Evolutionary conservation across 2,329 filamentous ascomycete genomes (phyloP).

Genomic region (Arthrobotrys entomopaga): DNA sequence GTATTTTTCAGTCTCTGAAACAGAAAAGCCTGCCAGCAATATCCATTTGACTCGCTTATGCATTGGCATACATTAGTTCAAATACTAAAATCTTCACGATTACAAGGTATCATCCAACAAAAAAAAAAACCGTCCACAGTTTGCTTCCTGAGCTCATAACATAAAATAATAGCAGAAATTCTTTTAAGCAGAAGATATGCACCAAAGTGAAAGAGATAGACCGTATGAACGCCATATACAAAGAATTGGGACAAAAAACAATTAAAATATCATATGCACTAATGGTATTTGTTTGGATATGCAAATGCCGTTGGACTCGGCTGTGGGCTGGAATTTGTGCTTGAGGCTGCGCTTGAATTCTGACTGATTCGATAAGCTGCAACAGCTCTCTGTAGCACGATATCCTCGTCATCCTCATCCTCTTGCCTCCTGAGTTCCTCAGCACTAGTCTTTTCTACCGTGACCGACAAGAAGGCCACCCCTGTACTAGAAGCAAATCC

Average conservation of each 20-base stretch:
- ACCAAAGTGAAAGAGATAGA: not conserved
- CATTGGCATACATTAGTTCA: too few relatives aligned
- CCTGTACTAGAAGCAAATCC: not conserved
- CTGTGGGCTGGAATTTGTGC: not conserved
- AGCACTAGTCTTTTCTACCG: conserved; percentile 40
- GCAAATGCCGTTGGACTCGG: not conserved
- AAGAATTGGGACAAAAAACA: not conserved
- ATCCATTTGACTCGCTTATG: too few relatives aligned
- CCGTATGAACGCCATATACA: not conserved
- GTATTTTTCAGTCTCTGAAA: too few relatives aligned
- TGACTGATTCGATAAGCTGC: conserved; percentile 1
- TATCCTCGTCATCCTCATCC: conserved; percentile 39
- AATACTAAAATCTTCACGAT: too few relatives aligned
- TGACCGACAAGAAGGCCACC: conserved; percentile 41
- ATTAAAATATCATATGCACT: not conserved
- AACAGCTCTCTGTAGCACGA: conserved; percentile 9
- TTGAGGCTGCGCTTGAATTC: not conserved
- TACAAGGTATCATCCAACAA: too few relatives aligned
- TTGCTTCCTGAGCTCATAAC: too few relatives aligned
- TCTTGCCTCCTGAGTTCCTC: conserved; percentile 36
- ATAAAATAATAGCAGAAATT: too few relatives aligned
- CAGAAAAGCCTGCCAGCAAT: too few relatives aligned
- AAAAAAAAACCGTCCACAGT: too few relatives aligned
- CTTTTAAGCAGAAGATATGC: not conserved
- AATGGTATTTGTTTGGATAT: not conserved